A percentile compares a stretch with the other conserved stretches of the same genome.
These are phyloP conservation scores for Fusarium camptoceras DNA, from an alignment of 2,329 filamentous ascomycete species.

Conservation along the genomic window DNA sequence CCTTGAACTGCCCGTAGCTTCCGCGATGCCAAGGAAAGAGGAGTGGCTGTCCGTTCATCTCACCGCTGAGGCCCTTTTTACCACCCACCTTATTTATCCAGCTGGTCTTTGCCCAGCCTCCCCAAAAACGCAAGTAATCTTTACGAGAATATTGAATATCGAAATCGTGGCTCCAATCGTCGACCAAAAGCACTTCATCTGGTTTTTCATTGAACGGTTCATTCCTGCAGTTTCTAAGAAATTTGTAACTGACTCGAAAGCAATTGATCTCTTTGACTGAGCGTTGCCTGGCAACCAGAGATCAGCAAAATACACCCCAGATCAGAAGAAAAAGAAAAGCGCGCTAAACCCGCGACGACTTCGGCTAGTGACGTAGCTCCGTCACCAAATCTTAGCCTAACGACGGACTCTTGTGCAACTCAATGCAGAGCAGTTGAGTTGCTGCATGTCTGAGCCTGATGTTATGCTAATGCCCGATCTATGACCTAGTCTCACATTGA, in stretches of 20 bases:
- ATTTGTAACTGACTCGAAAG: constrained; percentile 23
- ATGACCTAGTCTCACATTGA: neutral
- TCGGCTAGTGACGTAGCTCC: constrained; percentile 47
- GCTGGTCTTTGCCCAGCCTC: constrained; percentile 11
- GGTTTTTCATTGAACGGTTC: neutral
- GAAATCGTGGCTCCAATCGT: constrained; percentile 41
- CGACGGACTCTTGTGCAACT: constrained; percentile 1
- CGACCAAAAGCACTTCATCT: neutral
- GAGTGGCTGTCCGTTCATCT: constrained; percentile 26
- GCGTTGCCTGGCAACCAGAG: constrained; percentile 43
- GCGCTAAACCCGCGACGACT: constrained; percentile 34
- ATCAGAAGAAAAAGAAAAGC: constrained; percentile 8
- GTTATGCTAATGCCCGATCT: constrained; percentile 19
- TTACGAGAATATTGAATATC: neutral
- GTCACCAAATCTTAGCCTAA: constrained; percentile 12
- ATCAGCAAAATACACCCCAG: constrained; percentile 8
- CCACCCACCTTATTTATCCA: constrained; percentile 17
- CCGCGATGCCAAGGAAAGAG: constrained; percentile 32
- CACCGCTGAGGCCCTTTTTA: constrained; percentile 37
- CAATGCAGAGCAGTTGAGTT: constrained; percentile 5
- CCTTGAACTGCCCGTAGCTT: constrained; percentile 20
- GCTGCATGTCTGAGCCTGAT: constrained; percentile 28
- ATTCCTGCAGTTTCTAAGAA: neutral
- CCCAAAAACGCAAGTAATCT: constrained; percentile 5
- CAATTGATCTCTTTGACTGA: constrained; percentile 9